phyloP scores from a whole-genome alignment of 2,329 filamentous ascomycete species.

The Exophiala spinifera region DNA sequence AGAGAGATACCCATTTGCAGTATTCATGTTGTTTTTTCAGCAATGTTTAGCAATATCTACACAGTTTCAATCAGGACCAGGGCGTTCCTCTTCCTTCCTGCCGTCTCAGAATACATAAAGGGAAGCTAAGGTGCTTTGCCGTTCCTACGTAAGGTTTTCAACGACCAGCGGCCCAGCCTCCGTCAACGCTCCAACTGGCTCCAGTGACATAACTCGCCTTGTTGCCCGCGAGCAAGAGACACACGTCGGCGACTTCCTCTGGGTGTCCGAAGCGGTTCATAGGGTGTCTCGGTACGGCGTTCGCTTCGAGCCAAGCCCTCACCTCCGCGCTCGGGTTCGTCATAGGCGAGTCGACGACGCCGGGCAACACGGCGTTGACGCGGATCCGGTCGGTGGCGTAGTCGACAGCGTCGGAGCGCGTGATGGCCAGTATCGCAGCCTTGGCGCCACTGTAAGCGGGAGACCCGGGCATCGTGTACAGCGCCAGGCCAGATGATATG shows the following conservation, averaged over 20 bases:
- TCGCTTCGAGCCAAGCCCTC: conserved; percentile 8
- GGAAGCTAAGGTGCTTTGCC: too few relatives aligned
- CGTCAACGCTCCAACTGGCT: conserved; percentile 11
- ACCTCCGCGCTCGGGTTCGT: conserved; percentile 28
- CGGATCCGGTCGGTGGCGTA: conserved; percentile 35
- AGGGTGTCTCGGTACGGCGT: conserved; percentile 11
- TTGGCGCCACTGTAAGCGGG: conserved; percentile 45
- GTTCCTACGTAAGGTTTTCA: too few relatives aligned
- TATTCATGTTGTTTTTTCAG: too few relatives aligned
- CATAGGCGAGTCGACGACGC: conserved; percentile 49
- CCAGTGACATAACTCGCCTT: conserved; percentile 16
- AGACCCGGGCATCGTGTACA: conserved; percentile 33
- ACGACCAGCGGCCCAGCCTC: conserved; percentile 4
- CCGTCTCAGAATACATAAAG: too few relatives aligned
- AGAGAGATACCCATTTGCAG: not conserved
- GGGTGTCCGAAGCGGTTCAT: conserved; percentile 44
- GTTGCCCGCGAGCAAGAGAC: conserved; percentile 29
- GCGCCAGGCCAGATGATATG: conserved; percentile 52
- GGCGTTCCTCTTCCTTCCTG: too few relatives aligned
- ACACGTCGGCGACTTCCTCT: conserved; percentile 71
- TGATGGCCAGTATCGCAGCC: conserved; percentile 45
- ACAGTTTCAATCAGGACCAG: too few relatives aligned
- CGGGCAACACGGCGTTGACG: conserved; percentile 41
- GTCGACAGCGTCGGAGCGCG: conserved; percentile 39
- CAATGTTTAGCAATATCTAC: too few relatives aligned